Conservation (phyloP, 2,329 filamentous ascomycete genomes). For the Fusarium dlaminii region DNA sequence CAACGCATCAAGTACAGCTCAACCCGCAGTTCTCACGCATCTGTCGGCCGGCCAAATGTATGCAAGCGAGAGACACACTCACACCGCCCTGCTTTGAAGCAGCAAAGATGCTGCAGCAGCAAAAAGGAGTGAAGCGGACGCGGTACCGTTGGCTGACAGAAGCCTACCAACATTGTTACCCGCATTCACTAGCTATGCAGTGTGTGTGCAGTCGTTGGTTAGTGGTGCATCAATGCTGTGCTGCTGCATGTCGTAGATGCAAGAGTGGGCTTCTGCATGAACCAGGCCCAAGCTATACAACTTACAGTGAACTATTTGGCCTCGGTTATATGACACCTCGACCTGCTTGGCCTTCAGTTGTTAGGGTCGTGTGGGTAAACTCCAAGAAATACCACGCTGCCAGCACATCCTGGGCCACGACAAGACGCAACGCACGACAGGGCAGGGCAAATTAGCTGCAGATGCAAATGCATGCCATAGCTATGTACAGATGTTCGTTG, state of each 20-base stretch:
- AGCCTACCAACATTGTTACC: conserved; percentile 28
- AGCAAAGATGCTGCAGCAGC: conserved; percentile 37
- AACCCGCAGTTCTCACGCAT: conserved; percentile 41
- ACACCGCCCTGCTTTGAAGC: conserved; percentile 36
- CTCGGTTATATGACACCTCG: conserved; percentile 17
- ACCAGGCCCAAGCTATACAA: conserved; percentile 38
- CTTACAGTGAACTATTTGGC: conserved; percentile 25
- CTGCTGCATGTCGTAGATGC: conserved; percentile 40
- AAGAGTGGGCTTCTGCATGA: conserved; percentile 44
- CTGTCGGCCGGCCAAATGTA: conserved; percentile 29
- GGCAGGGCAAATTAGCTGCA: conserved; percentile 44
- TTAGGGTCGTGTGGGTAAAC: conserved; percentile 16
- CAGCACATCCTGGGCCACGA: conserved; percentile 38
- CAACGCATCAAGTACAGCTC: conserved; percentile 43
- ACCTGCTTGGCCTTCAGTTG: conserved; percentile 11
- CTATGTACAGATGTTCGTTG: conserved; percentile 39
- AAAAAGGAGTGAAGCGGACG: conserved; percentile 41
- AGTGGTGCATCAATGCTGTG: conserved; percentile 38
- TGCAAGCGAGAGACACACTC: conserved; percentile 37
- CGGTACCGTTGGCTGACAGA: conserved; percentile 40
- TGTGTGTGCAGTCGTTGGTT: conserved; percentile 34
- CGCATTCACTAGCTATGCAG: conserved; percentile 36
- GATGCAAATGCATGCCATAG: conserved; percentile 48
- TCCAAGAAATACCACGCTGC: conserved; percentile 26
- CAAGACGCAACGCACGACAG: conserved; percentile 28